Percentiles rank a stretch among this genome's conserved stretches.
phyloP scores from a whole-genome alignment of 176 grass and related monocot genomes.

The Eragrostis nindensis region DNA sequence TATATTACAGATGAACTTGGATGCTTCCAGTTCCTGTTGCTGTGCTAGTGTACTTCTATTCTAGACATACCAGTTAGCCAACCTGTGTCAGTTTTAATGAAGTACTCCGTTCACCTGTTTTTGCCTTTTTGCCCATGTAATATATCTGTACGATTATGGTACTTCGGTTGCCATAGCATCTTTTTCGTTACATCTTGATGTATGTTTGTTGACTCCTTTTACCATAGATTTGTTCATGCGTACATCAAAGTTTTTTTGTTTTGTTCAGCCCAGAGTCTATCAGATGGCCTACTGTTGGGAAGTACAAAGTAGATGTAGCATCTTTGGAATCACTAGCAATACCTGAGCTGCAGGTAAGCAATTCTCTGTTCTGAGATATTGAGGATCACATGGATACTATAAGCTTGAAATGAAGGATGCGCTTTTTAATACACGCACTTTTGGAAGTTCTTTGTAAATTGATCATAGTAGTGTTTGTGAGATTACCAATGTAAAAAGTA shows the following conservation, averaged over 20 bases:
- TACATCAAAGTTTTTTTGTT: constrained; percentile 6
- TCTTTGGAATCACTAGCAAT: constrained; percentile 87
- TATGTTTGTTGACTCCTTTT: constrained; percentile 12
- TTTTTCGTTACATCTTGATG: not conserved
- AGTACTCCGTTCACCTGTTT: not conserved
- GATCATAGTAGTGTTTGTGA: constrained; percentile 1
- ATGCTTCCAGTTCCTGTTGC: constrained; percentile 14
- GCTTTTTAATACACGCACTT: constrained; percentile 4
- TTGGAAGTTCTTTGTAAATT: not conserved
- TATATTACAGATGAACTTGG: not conserved
- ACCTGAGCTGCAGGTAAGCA: constrained; percentile 80
- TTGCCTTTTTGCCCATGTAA: constrained; percentile 1
- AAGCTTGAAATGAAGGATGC: not conserved
- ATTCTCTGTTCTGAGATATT: not conserved
- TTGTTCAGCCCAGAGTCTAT: constrained; percentile 68
- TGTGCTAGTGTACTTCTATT: not conserved
- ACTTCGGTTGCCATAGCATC: not conserved
- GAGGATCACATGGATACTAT: not conserved
- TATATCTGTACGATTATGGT: not conserved
- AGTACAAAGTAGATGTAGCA: constrained; percentile 86
- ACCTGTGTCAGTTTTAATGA: not conserved
- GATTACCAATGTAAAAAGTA: not conserved
- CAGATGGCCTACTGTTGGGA: constrained; percentile 88
- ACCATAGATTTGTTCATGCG: not conserved
- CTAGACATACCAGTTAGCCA: not conserved